phyloP scores from a whole-genome alignment of 1,139 yeast species.

The Sugiyamaella sp. region DNA sequence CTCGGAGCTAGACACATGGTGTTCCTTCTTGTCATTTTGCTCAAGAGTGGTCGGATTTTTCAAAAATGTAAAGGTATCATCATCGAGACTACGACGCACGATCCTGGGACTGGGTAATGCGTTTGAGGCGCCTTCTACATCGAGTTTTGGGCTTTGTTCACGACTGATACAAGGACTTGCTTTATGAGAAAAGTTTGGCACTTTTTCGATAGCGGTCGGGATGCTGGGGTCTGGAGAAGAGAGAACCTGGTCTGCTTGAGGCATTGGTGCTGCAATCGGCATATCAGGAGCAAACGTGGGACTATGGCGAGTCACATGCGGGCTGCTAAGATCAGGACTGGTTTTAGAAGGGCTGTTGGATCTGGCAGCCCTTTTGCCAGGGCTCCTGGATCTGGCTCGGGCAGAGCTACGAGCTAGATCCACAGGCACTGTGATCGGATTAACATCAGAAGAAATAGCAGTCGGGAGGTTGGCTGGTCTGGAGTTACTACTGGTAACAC shows the following conservation, averaged over 20 bases:
- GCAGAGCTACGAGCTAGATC: constrained; percentile 4
- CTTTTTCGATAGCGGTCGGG: not conserved
- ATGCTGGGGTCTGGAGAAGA: not conserved
- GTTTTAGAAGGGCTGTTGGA: not conserved
- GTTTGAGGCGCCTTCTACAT: not conserved
- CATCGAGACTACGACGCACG: not conserved
- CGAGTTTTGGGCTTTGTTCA: not conserved
- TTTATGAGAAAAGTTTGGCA: constrained; percentile 3
- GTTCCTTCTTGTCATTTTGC: too few relatives aligned
- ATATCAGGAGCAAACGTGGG: not conserved
- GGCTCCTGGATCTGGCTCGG: constrained; percentile 10
- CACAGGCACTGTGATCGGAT: not conserved
- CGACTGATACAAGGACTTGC: not conserved
- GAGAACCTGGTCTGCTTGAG: too few relatives aligned
- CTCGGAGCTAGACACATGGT: too few relatives aligned
- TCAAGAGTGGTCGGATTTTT: not conserved
- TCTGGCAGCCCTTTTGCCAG: not conserved
- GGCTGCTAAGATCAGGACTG: not conserved
- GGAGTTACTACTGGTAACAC: not conserved
- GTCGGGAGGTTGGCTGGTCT: not conserved
- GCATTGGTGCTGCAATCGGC: too few relatives aligned
- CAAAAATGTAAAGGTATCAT: constrained; percentile 5
- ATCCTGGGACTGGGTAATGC: not conserved
- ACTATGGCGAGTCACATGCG: not conserved
- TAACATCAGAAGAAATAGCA: not conserved